These are phyloP conservation scores for Rhizoclosmatium globosum DNA, from an alignment of 192 early-diverging fungal genomes.

Conservation along the genomic window DNA sequence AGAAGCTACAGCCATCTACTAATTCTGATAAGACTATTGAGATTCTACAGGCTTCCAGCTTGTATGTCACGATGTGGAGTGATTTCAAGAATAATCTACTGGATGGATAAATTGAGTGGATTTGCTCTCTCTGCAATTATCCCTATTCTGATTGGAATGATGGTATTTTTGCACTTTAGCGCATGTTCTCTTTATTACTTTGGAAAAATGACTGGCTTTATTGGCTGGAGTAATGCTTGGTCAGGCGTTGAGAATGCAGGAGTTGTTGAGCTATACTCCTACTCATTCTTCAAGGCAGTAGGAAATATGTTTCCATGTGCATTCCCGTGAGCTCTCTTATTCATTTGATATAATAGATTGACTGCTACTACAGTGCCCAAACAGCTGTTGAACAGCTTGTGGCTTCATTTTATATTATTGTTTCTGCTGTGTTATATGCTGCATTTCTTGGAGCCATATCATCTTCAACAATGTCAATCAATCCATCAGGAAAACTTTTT, in stretches of 20 bases:
- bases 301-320: constrained; percentile 40
- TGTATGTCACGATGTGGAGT: neutral
- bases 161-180: constrained; percentile 38
- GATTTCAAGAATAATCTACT: neutral
- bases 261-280: constrained; percentile 6
- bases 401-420: constrained; percentile 5
- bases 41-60: neutral
- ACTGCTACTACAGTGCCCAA: neutral
- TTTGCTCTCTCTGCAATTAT: constrained; percentile 6
- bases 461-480: constrained; percentile 16
- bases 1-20: neutral
- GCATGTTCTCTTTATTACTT: constrained; percentile 29
- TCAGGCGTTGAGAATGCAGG: neutral
- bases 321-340: neutral
- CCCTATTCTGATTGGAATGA: constrained; percentile 1
- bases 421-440: constrained; percentile 19
- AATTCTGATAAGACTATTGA: neutral
- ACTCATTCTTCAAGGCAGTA: constrained; percentile 28
- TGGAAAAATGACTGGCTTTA: constrained; percentile 23
- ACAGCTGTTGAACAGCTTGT: constrained; percentile 5
- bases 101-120: neutral
- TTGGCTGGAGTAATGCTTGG: constrained; percentile 5
- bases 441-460: constrained; percentile 31
- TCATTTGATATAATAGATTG: too few species aligned
- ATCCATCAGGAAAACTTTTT: constrained; percentile 32